These are phyloP conservation scores for Geotrichum phurueaensis DNA, from an alignment of 1,139 yeast genomes.

Conservation along the genomic window DNA sequence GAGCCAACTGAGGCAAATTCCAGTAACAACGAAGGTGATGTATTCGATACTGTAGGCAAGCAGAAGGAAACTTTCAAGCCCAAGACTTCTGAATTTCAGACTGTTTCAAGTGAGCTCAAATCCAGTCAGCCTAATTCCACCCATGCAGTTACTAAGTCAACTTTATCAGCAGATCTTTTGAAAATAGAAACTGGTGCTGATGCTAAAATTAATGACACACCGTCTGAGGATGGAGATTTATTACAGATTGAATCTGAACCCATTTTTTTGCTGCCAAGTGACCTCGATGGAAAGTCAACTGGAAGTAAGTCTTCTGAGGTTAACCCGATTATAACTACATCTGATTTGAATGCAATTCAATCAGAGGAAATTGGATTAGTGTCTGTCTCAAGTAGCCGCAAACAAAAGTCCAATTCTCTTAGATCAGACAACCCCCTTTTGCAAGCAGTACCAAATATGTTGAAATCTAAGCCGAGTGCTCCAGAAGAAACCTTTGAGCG, in stretches of 20 bases:
- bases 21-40: not conserved
- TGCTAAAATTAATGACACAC: not conserved
- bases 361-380: too few species aligned
- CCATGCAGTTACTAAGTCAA: not conserved
- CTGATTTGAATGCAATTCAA: too few species aligned
- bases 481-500: not conserved
- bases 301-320: too few species aligned
- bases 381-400: too few species aligned
- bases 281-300: too few species aligned
- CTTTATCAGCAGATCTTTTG: not conserved
- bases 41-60: not conserved
- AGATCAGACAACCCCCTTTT: too few species aligned
- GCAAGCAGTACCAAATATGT: too few species aligned
- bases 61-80: not conserved
- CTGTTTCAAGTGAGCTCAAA: not conserved
- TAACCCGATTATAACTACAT: too few species aligned
- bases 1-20: not conserved
- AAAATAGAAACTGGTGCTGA: not conserved
- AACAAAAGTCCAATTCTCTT: too few species aligned
- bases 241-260: too few species aligned
- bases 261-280: too few species aligned
- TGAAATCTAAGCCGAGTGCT: not conserved
- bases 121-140: not conserved
- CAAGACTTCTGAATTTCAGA: not conserved
- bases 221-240: too few species aligned